Percentiles rank a stretch among this genome's conserved stretches.
Conservation (phyloP, 208 protist genomes). For the Leishmania amazonensis region DNA sequence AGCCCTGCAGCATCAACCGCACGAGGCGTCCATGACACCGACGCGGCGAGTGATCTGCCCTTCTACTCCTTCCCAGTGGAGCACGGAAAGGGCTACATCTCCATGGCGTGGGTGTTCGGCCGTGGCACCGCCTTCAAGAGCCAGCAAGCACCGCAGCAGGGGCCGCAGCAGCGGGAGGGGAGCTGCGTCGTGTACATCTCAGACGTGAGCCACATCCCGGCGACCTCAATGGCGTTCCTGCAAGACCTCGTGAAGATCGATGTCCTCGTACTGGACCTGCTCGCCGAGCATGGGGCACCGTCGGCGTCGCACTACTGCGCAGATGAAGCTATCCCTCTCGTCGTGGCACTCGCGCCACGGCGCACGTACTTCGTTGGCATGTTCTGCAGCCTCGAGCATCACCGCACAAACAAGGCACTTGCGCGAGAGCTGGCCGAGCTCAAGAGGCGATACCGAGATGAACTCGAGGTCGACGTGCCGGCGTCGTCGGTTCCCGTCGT, state of each 20-base stretch:
- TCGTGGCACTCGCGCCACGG: conserved; percentile 46
- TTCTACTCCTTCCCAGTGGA: conserved; percentile 81
- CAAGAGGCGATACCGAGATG: conserved; percentile 21
- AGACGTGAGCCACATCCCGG: conserved; percentile 65
- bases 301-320: conserved; percentile 76
- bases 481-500: background rate
- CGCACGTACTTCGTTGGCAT: conserved; percentile 77
- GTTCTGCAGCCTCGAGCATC: conserved; percentile 84
- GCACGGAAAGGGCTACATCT: conserved; percentile 76
- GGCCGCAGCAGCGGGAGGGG: conserved; percentile 3
- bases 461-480: background rate
- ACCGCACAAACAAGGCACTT: conserved; percentile 43
- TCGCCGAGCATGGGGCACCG: conserved; percentile 49
- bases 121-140: conserved; percentile 65
- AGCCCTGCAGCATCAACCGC: background rate
- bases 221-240: conserved; percentile 62
- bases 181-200: conserved; percentile 88
- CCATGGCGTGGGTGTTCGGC: conserved; percentile 87
- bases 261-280: conserved; percentile 75
- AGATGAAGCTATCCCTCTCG: conserved; percentile 66
- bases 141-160: background rate
- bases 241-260: conserved; percentile 81
- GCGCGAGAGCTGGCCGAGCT: conserved; percentile 41
- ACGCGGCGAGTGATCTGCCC: conserved; percentile 28
- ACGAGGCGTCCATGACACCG: background rate